Evolutionary conservation across 169 alveolate genomes (phyloP), one percentile per base, ranked within the genome.

Genomic region (Cryptosporidium muris): DNA sequence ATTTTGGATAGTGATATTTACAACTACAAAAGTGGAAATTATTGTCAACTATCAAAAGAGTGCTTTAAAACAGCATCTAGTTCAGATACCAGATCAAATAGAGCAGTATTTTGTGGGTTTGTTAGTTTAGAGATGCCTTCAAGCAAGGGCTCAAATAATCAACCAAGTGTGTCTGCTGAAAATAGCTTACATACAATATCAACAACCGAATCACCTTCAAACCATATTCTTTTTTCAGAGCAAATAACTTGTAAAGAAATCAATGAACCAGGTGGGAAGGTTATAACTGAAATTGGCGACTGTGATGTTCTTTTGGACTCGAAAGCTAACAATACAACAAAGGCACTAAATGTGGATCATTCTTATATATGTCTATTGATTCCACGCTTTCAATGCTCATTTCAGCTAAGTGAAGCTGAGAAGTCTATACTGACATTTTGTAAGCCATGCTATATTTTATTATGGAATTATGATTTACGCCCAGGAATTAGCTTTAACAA

Each of bases 31-130:
- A 25, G 25, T 25, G 25, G 25, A 25, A 25, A 25, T 25, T 25
- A 25, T 25, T 25, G 0, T 25, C 25, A 25, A 25, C 40, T 7
- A 6, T 25, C 25, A 60, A 4, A 38, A 60, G 25, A 25, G 25
- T 2, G 48, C 38, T 16, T 34, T 60, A 34, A 25, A 60, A 2
- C 49, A 60, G 1, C 2, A 60, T 6, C 38, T 60, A 5, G 45
- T 6, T 4, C 42, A 74, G 34, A 45, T 42, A 53, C 43, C 48
- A 2, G 25, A 36, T 11, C 74, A 74, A 74, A 74, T 25, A 25
- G 48, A 43, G 63, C 85, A 3, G 34, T 53, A 54, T 74, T 74
- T 74, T 74, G 85, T 74, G 85, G 85, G 14, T 74, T 74, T 43
- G 85, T 74, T 4, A 40, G 40, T 34, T 43, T 74, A 14, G 82